A percentile compares a stretch with the other conserved stretches of the same genome.
These are phyloP conservation scores for Ramaria sp. DNA, from an alignment of 768 basidiomycete species.

Conservation along the genomic window DNA sequence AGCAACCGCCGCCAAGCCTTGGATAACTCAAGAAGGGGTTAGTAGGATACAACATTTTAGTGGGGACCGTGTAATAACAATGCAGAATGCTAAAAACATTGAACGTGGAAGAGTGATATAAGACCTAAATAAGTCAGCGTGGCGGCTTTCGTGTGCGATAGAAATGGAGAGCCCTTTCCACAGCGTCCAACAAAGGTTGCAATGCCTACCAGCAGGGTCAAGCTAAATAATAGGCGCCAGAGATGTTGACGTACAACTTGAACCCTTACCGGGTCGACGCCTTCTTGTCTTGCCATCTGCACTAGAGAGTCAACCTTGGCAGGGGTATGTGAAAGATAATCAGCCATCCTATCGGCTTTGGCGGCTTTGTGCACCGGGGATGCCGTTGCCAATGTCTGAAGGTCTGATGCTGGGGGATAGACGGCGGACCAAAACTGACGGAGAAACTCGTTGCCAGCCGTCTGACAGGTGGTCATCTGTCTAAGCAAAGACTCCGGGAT, in stretches of 20 bases:
- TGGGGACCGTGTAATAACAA: not conserved
- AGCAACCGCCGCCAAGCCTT: constrained; percentile 36
- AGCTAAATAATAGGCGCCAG: not conserved
- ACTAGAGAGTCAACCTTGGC: constrained; percentile 80
- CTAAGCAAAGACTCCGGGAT: constrained; percentile 70
- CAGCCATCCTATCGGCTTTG: constrained; percentile 82
- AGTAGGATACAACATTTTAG: not conserved
- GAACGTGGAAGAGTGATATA: not conserved
- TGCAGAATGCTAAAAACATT: not conserved
- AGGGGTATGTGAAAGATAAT: constrained; percentile 65
- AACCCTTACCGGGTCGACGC: constrained; percentile 51
- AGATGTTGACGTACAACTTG: constrained; percentile 42
- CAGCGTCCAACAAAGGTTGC: constrained; percentile 63
- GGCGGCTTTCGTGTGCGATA: constrained; percentile 30
- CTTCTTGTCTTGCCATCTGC: constrained; percentile 42
- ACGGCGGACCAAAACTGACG: constrained; percentile 91
- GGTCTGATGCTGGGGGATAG: constrained; percentile 60
- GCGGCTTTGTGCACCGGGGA: constrained; percentile 60
- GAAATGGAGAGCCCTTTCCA: constrained; percentile 60
- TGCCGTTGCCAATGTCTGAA: constrained; percentile 34
- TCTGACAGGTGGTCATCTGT: constrained; percentile 84
- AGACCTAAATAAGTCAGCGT: not conserved
- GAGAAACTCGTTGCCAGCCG: constrained; percentile 90
- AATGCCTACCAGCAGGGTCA: constrained; percentile 41
- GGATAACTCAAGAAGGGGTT: constrained; percentile 12